Percentiles rank a stretch among this genome's conserved stretches.
phyloP scores from a whole-genome alignment of 2,329 filamentous ascomycete genomes.

The Aspergillus melleus region DNA sequence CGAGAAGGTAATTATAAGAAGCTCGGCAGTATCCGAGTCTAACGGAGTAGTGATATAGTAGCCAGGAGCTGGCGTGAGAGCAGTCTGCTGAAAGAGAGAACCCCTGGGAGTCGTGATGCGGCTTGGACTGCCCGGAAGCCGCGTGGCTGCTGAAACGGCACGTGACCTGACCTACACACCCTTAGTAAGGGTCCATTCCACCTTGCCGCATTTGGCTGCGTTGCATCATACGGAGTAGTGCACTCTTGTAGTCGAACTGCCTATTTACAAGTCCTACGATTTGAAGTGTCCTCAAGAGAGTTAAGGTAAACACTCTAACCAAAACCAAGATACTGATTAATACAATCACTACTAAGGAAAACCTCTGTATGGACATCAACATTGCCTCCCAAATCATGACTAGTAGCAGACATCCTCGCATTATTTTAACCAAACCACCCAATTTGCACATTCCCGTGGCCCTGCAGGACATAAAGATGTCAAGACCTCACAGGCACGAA shows the following conservation, averaged over 20 bases:
- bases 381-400: neutral
- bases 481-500: neutral
- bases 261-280: too few relatives aligned
- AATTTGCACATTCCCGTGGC: neutral
- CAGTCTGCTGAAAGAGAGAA: neutral
- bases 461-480: neutral
- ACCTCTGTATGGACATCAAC: neutral
- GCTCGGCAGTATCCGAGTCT: neutral
- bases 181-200: neutral
- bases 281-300: neutral
- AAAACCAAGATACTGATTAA: neutral
- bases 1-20: neutral
- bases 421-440: neutral
- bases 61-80: constrained; percentile 1
- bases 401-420: neutral
- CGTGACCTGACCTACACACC: constrained; percentile 11
- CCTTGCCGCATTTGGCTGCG: neutral
- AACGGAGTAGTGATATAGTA: neutral
- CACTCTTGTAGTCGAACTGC: neutral
- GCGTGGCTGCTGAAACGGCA: constrained; percentile 19
- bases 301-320: neutral
- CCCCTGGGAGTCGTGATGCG: neutral
- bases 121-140: constrained; percentile 4
- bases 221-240: neutral
- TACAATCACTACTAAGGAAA: neutral